A percentile compares a stretch with the other conserved stretches of the same genome.
These are phyloP conservation scores for Aurifilum marmelostoma DNA, from an alignment of 2,329 filamentous ascomycete genomes.

Conservation along the genomic window DNA sequence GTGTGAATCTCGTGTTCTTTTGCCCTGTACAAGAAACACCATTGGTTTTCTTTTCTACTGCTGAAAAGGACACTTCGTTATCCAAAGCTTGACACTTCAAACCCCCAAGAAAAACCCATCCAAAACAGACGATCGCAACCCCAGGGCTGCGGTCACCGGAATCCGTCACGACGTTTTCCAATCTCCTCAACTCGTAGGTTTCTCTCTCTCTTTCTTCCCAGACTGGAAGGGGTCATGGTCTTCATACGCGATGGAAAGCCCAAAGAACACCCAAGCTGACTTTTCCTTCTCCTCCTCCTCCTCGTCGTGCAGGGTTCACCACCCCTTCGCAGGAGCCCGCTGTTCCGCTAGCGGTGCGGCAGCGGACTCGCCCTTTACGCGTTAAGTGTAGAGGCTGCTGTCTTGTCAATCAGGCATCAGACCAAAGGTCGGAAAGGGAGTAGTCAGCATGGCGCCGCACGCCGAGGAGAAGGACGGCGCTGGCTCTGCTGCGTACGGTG, in stretches of 20 bases:
- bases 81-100: not conserved
- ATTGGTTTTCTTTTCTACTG: not conserved
- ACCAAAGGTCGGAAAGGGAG: constrained; percentile 26
- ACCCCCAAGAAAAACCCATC: not conserved
- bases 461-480: constrained; percentile 61
- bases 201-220: not conserved
- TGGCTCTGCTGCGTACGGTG: constrained; percentile 63
- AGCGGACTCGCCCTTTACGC: constrained; percentile 67
- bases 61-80: not conserved
- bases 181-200: constrained; percentile 91
- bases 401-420: constrained; percentile 29
- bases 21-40: not conserved
- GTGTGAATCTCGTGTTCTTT: not conserved
- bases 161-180: constrained; percentile 96
- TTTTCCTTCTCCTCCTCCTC: not conserved
- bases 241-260: constrained; percentile 9
- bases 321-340: constrained; percentile 96
- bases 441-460: constrained; percentile 83
- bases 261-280: constrained; percentile 35
- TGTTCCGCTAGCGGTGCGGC: constrained; percentile 87
- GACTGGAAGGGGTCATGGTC: no score
- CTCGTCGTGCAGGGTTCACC: constrained; percentile 74
- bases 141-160: constrained; percentile 60
- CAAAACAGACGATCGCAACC: constrained; percentile 54
- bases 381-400: constrained; percentile 49